Conservation (phyloP, 1,139 yeast genomes). For the Nematodospora anomalae region DNA sequence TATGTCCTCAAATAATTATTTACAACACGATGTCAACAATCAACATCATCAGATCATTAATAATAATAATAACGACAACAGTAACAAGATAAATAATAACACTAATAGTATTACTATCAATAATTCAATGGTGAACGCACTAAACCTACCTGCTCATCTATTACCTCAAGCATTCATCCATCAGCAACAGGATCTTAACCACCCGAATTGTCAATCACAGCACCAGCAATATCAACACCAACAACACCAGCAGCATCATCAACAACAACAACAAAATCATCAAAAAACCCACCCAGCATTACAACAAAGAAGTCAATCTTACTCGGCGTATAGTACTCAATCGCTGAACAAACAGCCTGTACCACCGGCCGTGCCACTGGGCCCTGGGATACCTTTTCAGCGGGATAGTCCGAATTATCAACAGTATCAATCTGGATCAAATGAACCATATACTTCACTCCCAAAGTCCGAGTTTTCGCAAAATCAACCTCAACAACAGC, state of each 20-base stretch:
- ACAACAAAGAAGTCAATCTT: conserved; percentile 1
- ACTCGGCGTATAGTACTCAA: not conserved
- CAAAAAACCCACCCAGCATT: conserved; percentile 2
- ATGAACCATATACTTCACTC: conserved; percentile 4
- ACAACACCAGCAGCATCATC: conserved; percentile 11
- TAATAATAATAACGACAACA: not conserved
- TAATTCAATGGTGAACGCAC: conserved; percentile 8
- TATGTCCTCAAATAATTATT: conserved; percentile 9
- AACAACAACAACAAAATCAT: conserved; percentile 11
- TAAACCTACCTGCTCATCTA: conserved; percentile 34
- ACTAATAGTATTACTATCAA: not conserved
- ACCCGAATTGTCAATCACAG: conserved; percentile 10
- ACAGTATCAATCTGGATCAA: conserved; percentile 5
- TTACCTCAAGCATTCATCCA: conserved; percentile 32
- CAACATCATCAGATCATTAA: conserved; percentile 1
- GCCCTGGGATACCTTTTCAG: not conserved
- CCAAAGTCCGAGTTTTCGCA: conserved; percentile 1
- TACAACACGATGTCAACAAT: not conserved
- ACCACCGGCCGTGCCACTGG: not conserved
- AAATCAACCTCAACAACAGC: conserved; percentile 9
- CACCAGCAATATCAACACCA: conserved; percentile 7
- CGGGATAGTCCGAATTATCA: not conserved
- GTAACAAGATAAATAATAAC: not conserved
- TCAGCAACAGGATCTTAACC: conserved; percentile 11
- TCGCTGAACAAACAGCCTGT: not conserved